Base-by-base conservation (phyloP, 306 rosid genomes). In the Sechiopsis laciniata region DNA sequence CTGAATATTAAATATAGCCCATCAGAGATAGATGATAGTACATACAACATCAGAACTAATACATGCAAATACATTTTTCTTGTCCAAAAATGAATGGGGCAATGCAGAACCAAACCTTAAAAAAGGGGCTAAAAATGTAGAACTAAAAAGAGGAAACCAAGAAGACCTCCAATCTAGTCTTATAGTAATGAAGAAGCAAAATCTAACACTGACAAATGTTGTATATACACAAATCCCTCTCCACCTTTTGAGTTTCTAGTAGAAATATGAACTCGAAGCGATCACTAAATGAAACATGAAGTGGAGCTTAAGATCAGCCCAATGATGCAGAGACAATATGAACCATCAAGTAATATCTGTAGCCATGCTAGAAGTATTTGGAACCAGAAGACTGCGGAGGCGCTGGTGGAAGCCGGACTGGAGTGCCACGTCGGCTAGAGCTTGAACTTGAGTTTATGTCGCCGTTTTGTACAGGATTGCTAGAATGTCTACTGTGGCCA, bases 391-490 rank as follows among this genome's bases (percentile, higher is more conserved):
- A 77, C 26, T 37, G 81, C 5, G 89, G 98, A 4, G 96, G 97
- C 7, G 96, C 72, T 16, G 98, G 98, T 8, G 98, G 96, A 79
- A 88, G 74, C 50, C 97, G 88, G 60, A 88, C 90, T 21, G 97
- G 98, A 26, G 98, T 92, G 0, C 97, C 91, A 11, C 96, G 96
- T 79, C 96, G 87, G 70, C 90, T 42, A 13, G 98, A 90, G 83
- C 86, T 89, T 24, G 95, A 69, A 72, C 89, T 76, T 19, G 87
- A 65, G 84, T 84, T 87, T 21, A 75, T 16, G 22, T 93, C 97
- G n/a, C 97, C 98, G 51, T 90, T 93, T 81, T 93, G 97, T 21
- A 87, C 82, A 40, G 91, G 87, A 74, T 90, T 97, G n/a, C 85
- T 85, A 68, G 79, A 68, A 78, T 85, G 90, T 57, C 98, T 82